Evolutionary conservation across 208 protist species (phyloP).

Genomic region (Trypanosoma theileri): DNA sequence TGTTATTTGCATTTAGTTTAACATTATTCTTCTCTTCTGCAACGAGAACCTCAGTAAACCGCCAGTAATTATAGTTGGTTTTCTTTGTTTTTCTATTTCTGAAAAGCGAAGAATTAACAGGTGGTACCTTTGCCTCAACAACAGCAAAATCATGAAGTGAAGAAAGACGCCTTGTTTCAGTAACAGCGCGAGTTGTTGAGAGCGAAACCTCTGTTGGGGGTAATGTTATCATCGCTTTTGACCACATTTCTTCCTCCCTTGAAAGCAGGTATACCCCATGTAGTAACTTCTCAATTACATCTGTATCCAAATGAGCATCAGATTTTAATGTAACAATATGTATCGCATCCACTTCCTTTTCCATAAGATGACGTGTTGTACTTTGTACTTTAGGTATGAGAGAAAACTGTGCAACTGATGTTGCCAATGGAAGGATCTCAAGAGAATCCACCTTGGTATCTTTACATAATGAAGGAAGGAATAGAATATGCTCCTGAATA

Average conservation of each 20-base stretch:
- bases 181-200: too few species aligned
- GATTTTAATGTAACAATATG: constrained; percentile 2
- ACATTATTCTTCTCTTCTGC: constrained; percentile 5
- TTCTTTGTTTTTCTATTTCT: background rate
- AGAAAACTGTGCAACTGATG: constrained; percentile 9
- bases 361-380: background rate
- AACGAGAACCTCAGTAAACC: constrained; percentile 13
- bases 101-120: background rate
- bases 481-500: constrained; percentile 24
- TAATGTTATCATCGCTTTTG: constrained; percentile 7
- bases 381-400: background rate
- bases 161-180: background rate
- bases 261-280: background rate
- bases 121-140: background rate
- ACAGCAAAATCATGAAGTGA: constrained; percentile 4
- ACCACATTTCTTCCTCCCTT: constrained; percentile 15
- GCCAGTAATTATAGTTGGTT: constrained; percentile 23
- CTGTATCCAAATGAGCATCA: constrained; percentile 4
- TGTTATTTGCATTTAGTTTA: background rate
- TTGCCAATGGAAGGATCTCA: constrained; percentile 12
- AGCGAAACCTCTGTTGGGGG: background rate
- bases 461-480: constrained; percentile 10
- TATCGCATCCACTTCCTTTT: constrained; percentile 4
- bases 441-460: background rate
- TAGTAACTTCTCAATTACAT: constrained; percentile 4